Evolutionary conservation across 805 yeast species (phyloP).

Genomic region (Dipodascopsis tothii): DNA sequence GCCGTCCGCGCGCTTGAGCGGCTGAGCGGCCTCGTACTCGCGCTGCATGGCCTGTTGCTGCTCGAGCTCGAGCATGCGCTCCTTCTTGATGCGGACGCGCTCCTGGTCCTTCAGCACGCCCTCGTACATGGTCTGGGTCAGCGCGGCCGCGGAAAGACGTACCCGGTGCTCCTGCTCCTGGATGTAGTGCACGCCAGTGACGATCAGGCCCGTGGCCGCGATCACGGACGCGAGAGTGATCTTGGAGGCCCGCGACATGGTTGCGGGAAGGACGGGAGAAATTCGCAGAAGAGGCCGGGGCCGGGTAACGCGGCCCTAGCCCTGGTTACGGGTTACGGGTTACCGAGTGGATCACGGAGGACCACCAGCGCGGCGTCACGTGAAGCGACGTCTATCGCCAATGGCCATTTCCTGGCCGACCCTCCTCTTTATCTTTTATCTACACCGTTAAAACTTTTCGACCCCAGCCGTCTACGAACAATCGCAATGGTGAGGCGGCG

Average conservation of each 20-base stretch:
- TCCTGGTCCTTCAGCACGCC: slow-evolving; percentile 24
- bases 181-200: slow-evolving; percentile 22
- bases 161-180: slow-evolving; percentile 23
- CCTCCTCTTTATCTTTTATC: no score
- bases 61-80: slow-evolving; percentile 20
- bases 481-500: neutral
- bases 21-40: slow-evolving; percentile 23
- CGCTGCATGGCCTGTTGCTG: slow-evolving; percentile 20
- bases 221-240: slow-evolving; percentile 16
- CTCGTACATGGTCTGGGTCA: slow-evolving; percentile 17
- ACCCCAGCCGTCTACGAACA: no score
- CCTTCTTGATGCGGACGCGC: slow-evolving; percentile 21
- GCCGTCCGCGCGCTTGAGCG: no score
- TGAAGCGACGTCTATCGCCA: no score
- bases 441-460: neutral
- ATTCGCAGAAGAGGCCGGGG: neutral
- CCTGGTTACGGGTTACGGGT: no score
- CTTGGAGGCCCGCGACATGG: slow-evolving; percentile 22
- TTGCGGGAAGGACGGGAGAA: neutral
- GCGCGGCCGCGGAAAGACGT: slow-evolving; percentile 1
- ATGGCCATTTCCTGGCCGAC: no score
- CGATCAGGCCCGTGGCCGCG: slow-evolving; percentile 11
- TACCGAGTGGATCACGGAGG: no score
- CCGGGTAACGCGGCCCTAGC: neutral
- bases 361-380: no score